Evolutionary conservation across 441 rosid genomes (phyloP).

Genomic region (Corymbia citriodora): DNA sequence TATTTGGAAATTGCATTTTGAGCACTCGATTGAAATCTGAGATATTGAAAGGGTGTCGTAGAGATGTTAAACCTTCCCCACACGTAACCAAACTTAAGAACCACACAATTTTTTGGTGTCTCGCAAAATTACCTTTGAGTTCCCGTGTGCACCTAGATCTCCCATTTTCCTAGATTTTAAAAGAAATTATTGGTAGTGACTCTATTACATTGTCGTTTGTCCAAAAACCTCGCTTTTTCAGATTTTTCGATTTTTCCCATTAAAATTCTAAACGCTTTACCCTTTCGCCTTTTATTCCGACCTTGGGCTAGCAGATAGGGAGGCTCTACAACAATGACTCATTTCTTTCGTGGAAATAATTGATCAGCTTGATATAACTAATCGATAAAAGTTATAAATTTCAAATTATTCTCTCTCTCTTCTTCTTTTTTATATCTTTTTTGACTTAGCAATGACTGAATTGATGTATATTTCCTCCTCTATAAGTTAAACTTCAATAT

Average conservation of each 20-base stretch:
- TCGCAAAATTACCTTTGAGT: not conserved
- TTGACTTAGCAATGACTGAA: not conserved
- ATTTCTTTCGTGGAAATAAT: not conserved
- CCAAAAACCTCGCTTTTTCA: not conserved
- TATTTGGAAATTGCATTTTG: not conserved
- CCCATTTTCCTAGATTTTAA: not conserved
- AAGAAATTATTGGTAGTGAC: not conserved
- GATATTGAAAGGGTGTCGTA: not conserved
- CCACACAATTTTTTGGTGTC: not conserved
- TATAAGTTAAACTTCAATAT: not conserved
- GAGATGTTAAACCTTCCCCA: not conserved
- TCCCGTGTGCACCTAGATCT: not conserved
- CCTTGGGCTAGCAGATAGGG: not conserved
- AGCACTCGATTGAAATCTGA: not conserved
- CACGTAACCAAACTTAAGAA: not conserved
- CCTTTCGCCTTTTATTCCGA: not conserved
- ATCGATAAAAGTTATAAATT: too few species aligned
- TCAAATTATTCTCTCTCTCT: not conserved
- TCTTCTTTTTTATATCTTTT: not conserved
- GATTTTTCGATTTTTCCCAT: not conserved
- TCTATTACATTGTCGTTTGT: not conserved
- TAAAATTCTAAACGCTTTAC: not conserved
- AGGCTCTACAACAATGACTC: not conserved
- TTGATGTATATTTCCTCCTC: too few species aligned
- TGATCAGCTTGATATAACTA: too few species aligned